Conservation (phyloP, 2,329 filamentous ascomycete species). For the Neoascochyta sp. region DNA sequence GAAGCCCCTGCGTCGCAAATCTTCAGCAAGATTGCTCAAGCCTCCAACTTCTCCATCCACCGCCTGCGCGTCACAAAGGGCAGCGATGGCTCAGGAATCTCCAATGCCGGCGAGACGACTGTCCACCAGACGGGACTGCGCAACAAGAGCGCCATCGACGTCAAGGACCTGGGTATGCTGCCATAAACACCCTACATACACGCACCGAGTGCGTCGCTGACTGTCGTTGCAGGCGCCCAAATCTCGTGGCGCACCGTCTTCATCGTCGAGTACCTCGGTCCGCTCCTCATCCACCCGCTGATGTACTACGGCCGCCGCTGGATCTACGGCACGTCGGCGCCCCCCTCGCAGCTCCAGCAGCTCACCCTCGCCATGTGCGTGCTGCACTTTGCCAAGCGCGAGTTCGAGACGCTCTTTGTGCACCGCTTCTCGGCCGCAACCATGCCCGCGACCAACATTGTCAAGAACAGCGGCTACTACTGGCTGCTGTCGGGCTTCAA, state of each 20-base stretch:
- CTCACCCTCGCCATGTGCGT: slow-evolving; percentile 71
- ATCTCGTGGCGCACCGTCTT: slow-evolving; percentile 92
- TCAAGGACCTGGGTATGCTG: slow-evolving; percentile 82
- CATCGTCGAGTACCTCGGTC: slow-evolving; percentile 90
- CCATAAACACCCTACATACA: neutral
- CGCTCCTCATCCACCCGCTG: slow-evolving; percentile 79
- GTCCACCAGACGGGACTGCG: slow-evolving; percentile 55
- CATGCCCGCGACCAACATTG: slow-evolving; percentile 86
- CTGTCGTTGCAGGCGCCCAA: slow-evolving; percentile 63
- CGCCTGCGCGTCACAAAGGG: slow-evolving; percentile 63
- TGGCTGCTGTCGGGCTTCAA: slow-evolving; percentile 80
- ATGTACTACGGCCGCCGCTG: slow-evolving; percentile 68
- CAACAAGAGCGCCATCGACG: slow-evolving; percentile 64
- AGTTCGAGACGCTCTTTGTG: slow-evolving; percentile 88
- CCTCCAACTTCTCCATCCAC: slow-evolving; percentile 55
- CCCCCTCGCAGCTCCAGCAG: slow-evolving; percentile 64
- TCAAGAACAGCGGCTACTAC: slow-evolving; percentile 95
- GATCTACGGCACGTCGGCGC: slow-evolving; percentile 58
- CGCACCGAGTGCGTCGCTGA: slow-evolving; percentile 3
- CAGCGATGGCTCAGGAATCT: slow-evolving; percentile 57
- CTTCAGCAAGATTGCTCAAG: slow-evolving; percentile 54
- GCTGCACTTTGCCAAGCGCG: slow-evolving; percentile 89
- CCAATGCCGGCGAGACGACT: slow-evolving; percentile 52
- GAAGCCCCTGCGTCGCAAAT: slow-evolving; percentile 54
- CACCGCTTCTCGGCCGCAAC: slow-evolving; percentile 94